Evolutionary conservation across 768 basidiomycete genomes (phyloP).

Genomic region (Cyclocybe cylindracea): DNA sequence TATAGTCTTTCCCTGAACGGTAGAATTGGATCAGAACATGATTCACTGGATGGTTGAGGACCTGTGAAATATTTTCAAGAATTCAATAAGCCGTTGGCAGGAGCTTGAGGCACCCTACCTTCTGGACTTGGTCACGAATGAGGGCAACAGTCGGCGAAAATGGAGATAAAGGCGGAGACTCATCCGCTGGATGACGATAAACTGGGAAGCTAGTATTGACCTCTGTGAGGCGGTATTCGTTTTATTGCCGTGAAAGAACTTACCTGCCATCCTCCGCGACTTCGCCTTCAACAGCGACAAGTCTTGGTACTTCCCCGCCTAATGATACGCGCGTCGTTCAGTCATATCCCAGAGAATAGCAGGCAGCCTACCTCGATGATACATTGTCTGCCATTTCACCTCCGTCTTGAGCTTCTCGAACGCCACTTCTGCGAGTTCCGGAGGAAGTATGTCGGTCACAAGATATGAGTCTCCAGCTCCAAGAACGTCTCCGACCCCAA

Average conservation of each 20-base stretch:
- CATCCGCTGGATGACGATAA: slow-evolving; percentile 82
- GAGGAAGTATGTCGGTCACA: slow-evolving; percentile 57
- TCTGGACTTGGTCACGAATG: slow-evolving; percentile 66
- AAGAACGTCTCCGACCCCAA: slow-evolving; percentile 32
- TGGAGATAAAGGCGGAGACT: slow-evolving; percentile 64
- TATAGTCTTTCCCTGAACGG: slow-evolving; percentile 77
- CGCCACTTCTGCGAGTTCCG: slow-evolving; percentile 51
- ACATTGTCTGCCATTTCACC: slow-evolving; percentile 74
- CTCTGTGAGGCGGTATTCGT: background rate
- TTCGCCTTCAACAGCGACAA: slow-evolving; percentile 38
- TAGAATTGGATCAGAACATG: slow-evolving; percentile 85
- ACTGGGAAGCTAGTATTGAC: slow-evolving; percentile 58
- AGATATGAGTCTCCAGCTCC: slow-evolving; percentile 73
- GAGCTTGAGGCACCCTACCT: slow-evolving; percentile 20
- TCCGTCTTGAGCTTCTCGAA: slow-evolving; percentile 63
- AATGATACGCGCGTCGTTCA: background rate
- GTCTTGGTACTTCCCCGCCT: slow-evolving; percentile 63
- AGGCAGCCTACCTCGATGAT: slow-evolving; percentile 61
- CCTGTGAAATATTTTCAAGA: slow-evolving; percentile 15
- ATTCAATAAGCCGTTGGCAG: no score
- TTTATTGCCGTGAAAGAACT: background rate
- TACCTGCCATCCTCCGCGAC: slow-evolving; percentile 41
- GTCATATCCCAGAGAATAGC: background rate
- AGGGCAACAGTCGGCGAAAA: slow-evolving; percentile 70
- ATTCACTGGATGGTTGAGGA: slow-evolving; percentile 65